Percentiles rank a stretch among this genome's conserved stretches.
Evolutionary conservation across 1,139 yeast genomes (phyloP).

Genomic region (Saccharomyces hybrid): DNA sequence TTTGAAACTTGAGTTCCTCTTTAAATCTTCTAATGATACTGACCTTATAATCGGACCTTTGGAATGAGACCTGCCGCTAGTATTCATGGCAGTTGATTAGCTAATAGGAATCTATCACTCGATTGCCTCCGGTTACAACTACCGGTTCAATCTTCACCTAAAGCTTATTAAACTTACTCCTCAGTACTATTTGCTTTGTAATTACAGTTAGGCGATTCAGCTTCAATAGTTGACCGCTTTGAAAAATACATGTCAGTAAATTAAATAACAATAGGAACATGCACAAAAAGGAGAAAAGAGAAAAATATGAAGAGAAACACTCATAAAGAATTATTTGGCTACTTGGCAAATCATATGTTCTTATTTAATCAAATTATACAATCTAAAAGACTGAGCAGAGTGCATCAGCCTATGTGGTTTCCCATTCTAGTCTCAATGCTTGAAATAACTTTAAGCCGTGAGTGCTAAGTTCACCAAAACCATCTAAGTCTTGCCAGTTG

Average conservation of each 20-base stretch:
- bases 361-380: neutral
- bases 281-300: neutral
- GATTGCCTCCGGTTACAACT: neutral
- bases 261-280: neutral
- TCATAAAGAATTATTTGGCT: neutral
- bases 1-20: neutral
- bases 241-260: neutral
- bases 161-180: neutral
- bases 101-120: neutral
- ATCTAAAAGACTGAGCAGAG: neutral
- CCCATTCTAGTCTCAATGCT: slow-evolving; percentile 32
- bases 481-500: slow-evolving; percentile 61
- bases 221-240: neutral
- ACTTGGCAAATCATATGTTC: neutral
- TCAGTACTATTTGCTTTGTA: neutral
- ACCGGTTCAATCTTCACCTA: neutral
- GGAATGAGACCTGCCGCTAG: neutral
- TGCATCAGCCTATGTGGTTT: neutral
- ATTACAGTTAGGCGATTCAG: neutral
- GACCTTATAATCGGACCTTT: neutral
- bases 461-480: slow-evolving; percentile 52
- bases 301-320: neutral
- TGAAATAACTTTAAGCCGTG: slow-evolving; percentile 52
- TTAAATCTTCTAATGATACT: neutral
- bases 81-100: neutral